Evolutionary conservation across 371 early-diverging fungal species (phyloP), one percentile per base, ranked within the genome.

Genomic region (Funneliformis caledonium): DNA sequence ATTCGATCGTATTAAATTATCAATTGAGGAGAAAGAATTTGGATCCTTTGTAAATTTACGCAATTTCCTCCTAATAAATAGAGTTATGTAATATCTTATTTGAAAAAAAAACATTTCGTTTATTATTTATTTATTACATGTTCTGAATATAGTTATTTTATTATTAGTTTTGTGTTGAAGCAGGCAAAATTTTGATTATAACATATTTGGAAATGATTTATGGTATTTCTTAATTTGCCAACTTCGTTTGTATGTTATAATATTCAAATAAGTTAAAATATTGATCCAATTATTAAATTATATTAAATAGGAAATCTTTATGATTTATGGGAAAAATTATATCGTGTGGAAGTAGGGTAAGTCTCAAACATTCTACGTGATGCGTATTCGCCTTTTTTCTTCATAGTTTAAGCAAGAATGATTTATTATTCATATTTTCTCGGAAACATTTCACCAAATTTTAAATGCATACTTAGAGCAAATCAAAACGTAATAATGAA

Each of bases 271-370:
- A 73, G 26, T 22, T 37, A n/a, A 0, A 78, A 43, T 16, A 4
- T 42, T 37, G n/a, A 60, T 19, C 1, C 6, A 47, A 48, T 48
- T 50, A 31, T 6, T 19, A 8, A n/a, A 42, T 45, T 33, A 22
- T 50, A 14, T 19, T 47, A 52, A 22, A 60, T 37, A 79, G 80
- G 80, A 37, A 79, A 75, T 60, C 74, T 79, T 22, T 79, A 79
- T 42, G 80, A 79, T 33, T 33, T 79, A 43, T 79, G 80, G 80
- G 75, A 73, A 79, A 42, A 79, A 79, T 69, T 79, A 79, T 33
- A 79, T 79, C 9, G 47, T 60, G 8, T n/a, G 80, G 80, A n/a
- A 70, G 33, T 45, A 33, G 31, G n/a, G 80, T 52, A 19, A 78
- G 72, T 68, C 8, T 78, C 12, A 79, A 79, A 48, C 75, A 79